These are phyloP conservation scores for Pleomassaria siparia DNA, from an alignment of 2,329 filamentous ascomycete genomes.

Conservation along the genomic window DNA sequence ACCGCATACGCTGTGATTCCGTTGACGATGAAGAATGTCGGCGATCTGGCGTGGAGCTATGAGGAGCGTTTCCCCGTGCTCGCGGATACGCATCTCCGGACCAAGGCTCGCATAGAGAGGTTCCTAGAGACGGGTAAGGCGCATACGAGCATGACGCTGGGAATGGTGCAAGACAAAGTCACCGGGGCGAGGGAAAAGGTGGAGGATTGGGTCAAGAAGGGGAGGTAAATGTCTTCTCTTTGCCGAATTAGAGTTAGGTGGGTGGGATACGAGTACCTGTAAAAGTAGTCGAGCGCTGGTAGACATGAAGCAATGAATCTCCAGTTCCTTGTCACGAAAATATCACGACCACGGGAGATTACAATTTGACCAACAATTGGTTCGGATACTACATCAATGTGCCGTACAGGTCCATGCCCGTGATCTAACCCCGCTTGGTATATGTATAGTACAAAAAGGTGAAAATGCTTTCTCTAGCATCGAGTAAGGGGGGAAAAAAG, in stretches of 20 bases:
- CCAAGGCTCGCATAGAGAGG: slow-evolving; percentile 68
- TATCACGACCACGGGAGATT: too few relatives aligned
- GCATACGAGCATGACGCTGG: slow-evolving; percentile 69
- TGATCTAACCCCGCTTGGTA: not conserved
- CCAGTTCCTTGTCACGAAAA: not conserved
- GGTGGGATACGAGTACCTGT: slow-evolving; percentile 2
- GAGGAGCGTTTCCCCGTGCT: slow-evolving; percentile 86
- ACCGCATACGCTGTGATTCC: slow-evolving; percentile 85
- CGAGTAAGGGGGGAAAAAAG: not conserved
- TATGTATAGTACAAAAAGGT: not conserved
- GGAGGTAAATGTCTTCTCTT: too few relatives aligned
- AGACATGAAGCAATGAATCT: not conserved
- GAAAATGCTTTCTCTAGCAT: not conserved
- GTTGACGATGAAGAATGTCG: slow-evolving; percentile 85
- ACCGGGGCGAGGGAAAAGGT: slow-evolving; percentile 72
- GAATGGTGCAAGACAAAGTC: slow-evolving; percentile 80
- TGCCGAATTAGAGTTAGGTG: too few relatives aligned
- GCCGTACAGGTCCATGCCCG: not conserved
- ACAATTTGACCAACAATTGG: not conserved
- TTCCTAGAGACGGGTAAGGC: slow-evolving; percentile 73
- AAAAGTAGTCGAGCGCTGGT: slow-evolving; percentile 4
- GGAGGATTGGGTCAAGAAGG: slow-evolving; percentile 90
- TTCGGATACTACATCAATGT: not conserved
- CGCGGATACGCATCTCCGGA: slow-evolving; percentile 75
- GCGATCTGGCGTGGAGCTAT: slow-evolving; percentile 85